Evolutionary conservation across 768 basidiomycete genomes (phyloP), one percentile per base, ranked within the genome.

Genomic region (Arthromyces matolae): DNA sequence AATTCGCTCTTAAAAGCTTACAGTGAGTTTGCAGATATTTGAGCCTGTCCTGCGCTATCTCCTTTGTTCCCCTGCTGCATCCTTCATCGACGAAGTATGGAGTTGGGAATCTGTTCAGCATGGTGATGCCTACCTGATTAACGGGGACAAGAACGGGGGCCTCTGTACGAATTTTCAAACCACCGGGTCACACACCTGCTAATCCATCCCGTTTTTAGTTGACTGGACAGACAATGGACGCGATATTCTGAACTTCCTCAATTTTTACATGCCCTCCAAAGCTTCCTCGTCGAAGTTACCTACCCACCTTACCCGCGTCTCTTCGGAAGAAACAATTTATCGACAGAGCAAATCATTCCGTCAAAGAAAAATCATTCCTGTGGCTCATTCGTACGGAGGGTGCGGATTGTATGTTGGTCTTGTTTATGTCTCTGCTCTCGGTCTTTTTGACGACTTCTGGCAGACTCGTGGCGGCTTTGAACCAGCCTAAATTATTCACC

Each of bases 311-410:
- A 57, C 68, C 4, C 77, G 76, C n/a, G 49, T 89, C 2, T 50
- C 79, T 1, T 45, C 61, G 0, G 52, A 61, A 5, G 71, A 79
- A 45, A 64, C 78, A 0, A 60, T 66, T 2, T 46, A 56, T n/a
- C 77, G 87, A 29, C 59, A 62, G 25, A 50, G 49, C 3, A 54
- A 61, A 14, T 88, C 89, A 1, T 81, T 83, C 57, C 50, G 36
- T 2, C 52, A 66, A 4, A 77, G 85, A 29, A 77, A 63, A 18
- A 57, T 93, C 2, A 70, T 92, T 18, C 80, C 72, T 4, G 67
- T 91, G 3, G 92, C 90, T 0, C 93, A 96, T 61, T 93, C 90
- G 0, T 82, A 89, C 43, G 89, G 93, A 20, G 92, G 87, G 3
- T 84, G 83, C 59, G 80, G 81, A 2, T 73, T 80, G 83, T 89